Base-by-base conservation (phyloP, 2,329 filamentous ascomycete species). In the Botrytis hyacinthi region DNA sequence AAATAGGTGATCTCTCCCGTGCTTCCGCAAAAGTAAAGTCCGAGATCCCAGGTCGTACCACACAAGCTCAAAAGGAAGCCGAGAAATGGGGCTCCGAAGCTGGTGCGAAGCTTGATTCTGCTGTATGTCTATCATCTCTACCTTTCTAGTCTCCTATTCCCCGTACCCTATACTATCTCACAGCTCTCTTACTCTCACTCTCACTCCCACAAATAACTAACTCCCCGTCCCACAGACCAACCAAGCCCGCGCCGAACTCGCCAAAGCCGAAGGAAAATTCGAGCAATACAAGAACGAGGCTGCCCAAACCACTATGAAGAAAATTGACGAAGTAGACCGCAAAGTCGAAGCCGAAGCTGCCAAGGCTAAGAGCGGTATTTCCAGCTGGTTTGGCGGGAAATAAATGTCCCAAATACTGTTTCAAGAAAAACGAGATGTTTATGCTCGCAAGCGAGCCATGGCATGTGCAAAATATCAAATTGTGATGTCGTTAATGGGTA, bases 351-450 rank as follows among this genome's bases (percentile, higher is more conserved):
- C 93, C 77, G 90, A 90, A 77, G 90, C 94, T 6, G 84, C 90
- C 70, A 92, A 97, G 86, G 92, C 94, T 62, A 97, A 97, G 90
- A 89, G 90, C 79, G 92, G 92, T 76, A 83, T 97, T 79, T 93
- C 92, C 60, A 89, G 92, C 82, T 98, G 94, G 95, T 97, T 98
- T 80, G 91, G 94, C 73, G 87, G 87, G 70, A 85, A 88, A 76
- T 88, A 88, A 77, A 76, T 69, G 26, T 10, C 42, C 12, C 29
- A 35, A 26, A 29, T 71, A 16, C 4, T 42, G 4, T 40, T 42
- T 18, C 32, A 12, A 18, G 26, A 18, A 2, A 7, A 18, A 62
- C 22, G 26, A n/a, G 35, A n/a, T 26, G 35, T 35, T 61, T 8
- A 32, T 40, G 35, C 35, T 40, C 12, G 35, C 35, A 40, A 40